Percentiles rank a stretch among this genome's conserved stretches.
phyloP scores from a whole-genome alignment of 352 stramenopile species.

The Globisporangium solare region DNA sequence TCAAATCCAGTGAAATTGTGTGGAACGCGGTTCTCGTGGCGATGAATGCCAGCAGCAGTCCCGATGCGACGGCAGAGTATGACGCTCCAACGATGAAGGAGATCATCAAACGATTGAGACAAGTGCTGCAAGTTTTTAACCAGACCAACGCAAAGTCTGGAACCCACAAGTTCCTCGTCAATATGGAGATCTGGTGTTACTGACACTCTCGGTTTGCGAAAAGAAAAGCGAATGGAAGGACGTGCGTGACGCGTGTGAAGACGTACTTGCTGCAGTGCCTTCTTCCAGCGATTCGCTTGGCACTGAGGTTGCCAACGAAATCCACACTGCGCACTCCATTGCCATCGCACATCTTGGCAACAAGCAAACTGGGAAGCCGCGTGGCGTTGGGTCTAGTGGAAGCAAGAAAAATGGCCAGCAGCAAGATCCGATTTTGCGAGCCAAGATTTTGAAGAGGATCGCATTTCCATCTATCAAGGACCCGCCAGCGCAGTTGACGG shows the following conservation, averaged over 20 bases:
- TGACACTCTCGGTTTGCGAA: slow-evolving; percentile 52
- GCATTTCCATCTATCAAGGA: slow-evolving; percentile 60
- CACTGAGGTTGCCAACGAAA: slow-evolving; percentile 34
- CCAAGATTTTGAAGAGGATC: slow-evolving; percentile 63
- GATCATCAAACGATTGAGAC: slow-evolving; percentile 20
- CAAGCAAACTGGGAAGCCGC: slow-evolving; percentile 4
- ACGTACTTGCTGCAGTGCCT: slow-evolving; percentile 19
- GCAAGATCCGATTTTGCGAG: slow-evolving; percentile 42
- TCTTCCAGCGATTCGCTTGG: slow-evolving; percentile 12
- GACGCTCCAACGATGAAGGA: slow-evolving; percentile 17
- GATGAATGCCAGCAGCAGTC: slow-evolving; percentile 16
- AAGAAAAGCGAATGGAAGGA: slow-evolving; percentile 38
- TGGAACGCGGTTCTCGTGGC: slow-evolving; percentile 72
- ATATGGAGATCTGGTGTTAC: slow-evolving; percentile 52
- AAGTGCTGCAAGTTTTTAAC: slow-evolving; percentile 21
- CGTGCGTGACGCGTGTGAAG: slow-evolving; percentile 32
- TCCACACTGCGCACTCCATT: slow-evolving; percentile 47
- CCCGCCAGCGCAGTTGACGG: slow-evolving; percentile 50
- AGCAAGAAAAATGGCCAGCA: slow-evolving; percentile 30
- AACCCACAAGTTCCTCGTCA: slow-evolving; percentile 9
- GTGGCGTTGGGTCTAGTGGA: slow-evolving; percentile 3
- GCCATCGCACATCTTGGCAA: slow-evolving; percentile 56
- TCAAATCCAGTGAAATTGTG: slow-evolving; percentile 53
- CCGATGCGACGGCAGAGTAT: slow-evolving; percentile 17
- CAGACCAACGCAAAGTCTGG: slow-evolving; percentile 12